Conservation (phyloP, 225 moss, liverwort and hornwort genomes). For the Polytrichum commune region DNA sequence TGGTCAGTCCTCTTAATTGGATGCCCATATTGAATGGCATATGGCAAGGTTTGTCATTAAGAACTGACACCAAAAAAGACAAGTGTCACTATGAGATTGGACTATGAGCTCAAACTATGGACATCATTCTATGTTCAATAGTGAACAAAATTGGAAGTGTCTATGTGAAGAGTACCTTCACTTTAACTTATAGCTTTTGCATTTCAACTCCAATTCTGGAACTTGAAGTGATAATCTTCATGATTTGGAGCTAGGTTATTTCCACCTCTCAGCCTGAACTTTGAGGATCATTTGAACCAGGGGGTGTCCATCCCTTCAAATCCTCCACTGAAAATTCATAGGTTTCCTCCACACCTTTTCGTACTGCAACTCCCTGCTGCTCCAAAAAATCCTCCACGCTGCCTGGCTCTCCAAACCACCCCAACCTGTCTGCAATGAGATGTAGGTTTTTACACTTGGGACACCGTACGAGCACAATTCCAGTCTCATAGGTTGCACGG, state of each 20-base stretch:
- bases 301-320: conserved; percentile 79
- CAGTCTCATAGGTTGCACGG: conserved; percentile 75
- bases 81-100: too few species aligned
- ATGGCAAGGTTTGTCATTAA: too few species aligned
- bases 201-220: too few species aligned
- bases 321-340: conserved; percentile 81
- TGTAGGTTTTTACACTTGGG: conserved; percentile 85
- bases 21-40: too few species aligned
- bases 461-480: conserved; percentile 91
- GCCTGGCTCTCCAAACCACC: conserved; percentile 92
- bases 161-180: too few species aligned
- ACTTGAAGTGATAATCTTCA: too few species aligned
- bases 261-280: not conserved
- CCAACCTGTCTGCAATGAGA: conserved; percentile 82
- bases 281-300: conserved; percentile 2
- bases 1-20: too few species aligned
- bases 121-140: too few species aligned
- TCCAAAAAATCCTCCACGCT: conserved; percentile 81
- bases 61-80: too few species aligned
- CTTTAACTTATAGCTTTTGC: too few species aligned
- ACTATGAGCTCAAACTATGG: too few species aligned
- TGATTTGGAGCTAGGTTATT: not conserved
- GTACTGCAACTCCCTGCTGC: conserved; percentile 70
- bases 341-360: conserved; percentile 63
- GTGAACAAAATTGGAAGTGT: too few species aligned